Base-by-base conservation (phyloP, 2,329 filamentous ascomycete species). In the Chrysoporthe puriensis region DNA sequence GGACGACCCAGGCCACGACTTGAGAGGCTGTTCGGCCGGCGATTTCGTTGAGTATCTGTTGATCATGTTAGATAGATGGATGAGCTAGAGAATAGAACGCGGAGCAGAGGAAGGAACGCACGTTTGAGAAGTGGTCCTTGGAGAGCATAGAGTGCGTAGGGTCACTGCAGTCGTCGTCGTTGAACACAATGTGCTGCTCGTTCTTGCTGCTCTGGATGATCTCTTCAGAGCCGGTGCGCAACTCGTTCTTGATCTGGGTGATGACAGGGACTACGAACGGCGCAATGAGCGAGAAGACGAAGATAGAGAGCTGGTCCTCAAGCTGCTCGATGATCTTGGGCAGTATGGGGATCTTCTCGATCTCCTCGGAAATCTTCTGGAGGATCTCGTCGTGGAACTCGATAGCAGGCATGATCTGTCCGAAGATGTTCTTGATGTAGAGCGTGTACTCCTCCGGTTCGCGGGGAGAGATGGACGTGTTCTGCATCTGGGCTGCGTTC, bases 61-160 rank as follows among this genome's bases (percentile, higher is more conserved):
- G 3, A 26, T 2, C 11, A 8, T 72, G 66, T 74, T 62, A 58
- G 32, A 4, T 2, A 18, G 32, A 4, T 2, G 16, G 21, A 40
- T 16, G 50, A 32, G 9, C 7, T 21, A 46, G 13, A 44, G 8
- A 52, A 63, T 11, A 50, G 32, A 46, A 44, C 21, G 5, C 14
- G 4, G 14, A 21, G 18, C 26, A 3, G 21, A 21, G 7, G 50
- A 57, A 52, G n/a, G 46, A 13, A 73, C 84, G 79, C 77, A 91
- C 84, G 75, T 96, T 96, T 71, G 91, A 92, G 78, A 97, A 97
- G 79, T 97, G 94, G 74, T 97, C 94, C 82, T 97, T 97, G 68
- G 93, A 94, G 63, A 97, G 83, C 94, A 97, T 97, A 26, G 93
- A 96, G 81, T 97, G 94, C 1, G 94, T 97, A 0, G 94, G 95